phyloP scores from a whole-genome alignment of 1,284 basidiomycete species.

The Melampsora abietis-canadensis region DNA sequence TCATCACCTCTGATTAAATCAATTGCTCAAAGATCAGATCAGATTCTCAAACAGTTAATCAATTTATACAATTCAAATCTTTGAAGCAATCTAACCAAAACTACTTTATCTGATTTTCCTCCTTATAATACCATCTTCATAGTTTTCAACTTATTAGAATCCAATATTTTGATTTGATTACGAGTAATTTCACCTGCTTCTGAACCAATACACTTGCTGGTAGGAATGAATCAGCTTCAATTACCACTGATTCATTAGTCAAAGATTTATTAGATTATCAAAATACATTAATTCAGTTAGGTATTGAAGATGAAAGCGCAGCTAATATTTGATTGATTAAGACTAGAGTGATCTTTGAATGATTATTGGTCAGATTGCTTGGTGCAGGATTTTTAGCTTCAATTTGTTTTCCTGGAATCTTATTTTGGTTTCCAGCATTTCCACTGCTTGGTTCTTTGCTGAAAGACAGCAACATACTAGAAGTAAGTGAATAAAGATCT shows the following conservation, averaged over 20 bases:
- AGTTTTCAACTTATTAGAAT: too few species aligned
- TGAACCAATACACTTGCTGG: slow-evolving; percentile 59
- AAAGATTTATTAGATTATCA: slow-evolving; percentile 63
- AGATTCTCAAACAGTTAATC: too few species aligned
- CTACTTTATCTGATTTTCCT: too few species aligned
- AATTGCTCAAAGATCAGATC: too few species aligned
- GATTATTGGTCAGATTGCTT: slow-evolving; percentile 64
- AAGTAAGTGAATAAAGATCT: slow-evolving; percentile 8
- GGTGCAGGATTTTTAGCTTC: slow-evolving; percentile 66
- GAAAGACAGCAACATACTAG: slow-evolving; percentile 47
- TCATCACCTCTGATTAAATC: too few species aligned
- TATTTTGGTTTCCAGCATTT: slow-evolving; percentile 75
- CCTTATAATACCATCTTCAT: too few species aligned
- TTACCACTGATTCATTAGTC: slow-evolving; percentile 61
- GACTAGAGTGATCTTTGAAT: slow-evolving; percentile 61
- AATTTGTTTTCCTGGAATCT: slow-evolving; percentile 72
- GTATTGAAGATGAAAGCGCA: slow-evolving; percentile 29
- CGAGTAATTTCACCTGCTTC: too few species aligned
- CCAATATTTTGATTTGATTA: too few species aligned
- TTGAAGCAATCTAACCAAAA: too few species aligned
- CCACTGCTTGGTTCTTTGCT: slow-evolving; percentile 64
- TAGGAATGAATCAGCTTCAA: slow-evolving; percentile 57
- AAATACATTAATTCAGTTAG: slow-evolving; percentile 49
- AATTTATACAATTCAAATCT: too few species aligned
- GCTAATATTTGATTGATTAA: slow-evolving; percentile 54